These are phyloP conservation scores for Penicillium polonicum DNA, from an alignment of 2,329 filamentous ascomycete genomes.

Conservation along the genomic window DNA sequence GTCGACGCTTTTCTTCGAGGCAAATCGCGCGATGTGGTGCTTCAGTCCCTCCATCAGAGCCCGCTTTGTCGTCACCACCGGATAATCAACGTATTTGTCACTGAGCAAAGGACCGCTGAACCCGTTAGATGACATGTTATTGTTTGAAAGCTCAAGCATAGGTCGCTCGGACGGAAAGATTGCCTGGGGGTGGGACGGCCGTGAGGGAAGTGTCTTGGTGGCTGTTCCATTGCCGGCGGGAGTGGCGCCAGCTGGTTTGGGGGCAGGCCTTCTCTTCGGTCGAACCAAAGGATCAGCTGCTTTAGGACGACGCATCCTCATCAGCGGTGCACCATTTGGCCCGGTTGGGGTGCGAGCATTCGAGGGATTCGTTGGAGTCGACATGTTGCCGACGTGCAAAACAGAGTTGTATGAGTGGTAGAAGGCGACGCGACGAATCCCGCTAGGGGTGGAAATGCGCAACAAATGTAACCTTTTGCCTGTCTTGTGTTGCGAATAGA, in stretches of 20 bases:
- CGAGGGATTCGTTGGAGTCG: constrained; percentile 45
- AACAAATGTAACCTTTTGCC: neutral
- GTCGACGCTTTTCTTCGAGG: constrained; percentile 61
- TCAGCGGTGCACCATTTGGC: constrained; percentile 46
- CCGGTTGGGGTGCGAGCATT: constrained; percentile 50
- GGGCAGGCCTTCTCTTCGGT: constrained; percentile 51
- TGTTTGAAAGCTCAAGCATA: constrained; percentile 22
- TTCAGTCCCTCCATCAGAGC: constrained; percentile 75
- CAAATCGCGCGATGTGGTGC: constrained; percentile 83
- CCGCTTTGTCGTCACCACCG: constrained; percentile 80
- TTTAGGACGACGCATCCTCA: constrained; percentile 48
- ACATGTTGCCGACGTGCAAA: constrained; percentile 25
- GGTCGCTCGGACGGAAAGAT: constrained; percentile 22
- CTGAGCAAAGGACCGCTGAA: constrained; percentile 45
- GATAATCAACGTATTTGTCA: constrained; percentile 54
- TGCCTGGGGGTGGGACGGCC: constrained; percentile 21
- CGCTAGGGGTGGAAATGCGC: neutral
- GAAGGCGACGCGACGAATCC: neutral
- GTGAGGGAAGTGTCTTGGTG: constrained; percentile 27
- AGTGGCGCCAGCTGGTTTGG: constrained; percentile 25
- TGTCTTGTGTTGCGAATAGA: neutral
- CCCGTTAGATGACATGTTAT: constrained; percentile 40
- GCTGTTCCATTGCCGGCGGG: constrained; percentile 25
- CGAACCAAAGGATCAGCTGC: constrained; percentile 64
- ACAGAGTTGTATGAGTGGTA: neutral